Evolutionary conservation across 2,329 filamentous ascomycete genomes (phyloP).

Genomic region (Thielaviopsis punctulata): DNA sequence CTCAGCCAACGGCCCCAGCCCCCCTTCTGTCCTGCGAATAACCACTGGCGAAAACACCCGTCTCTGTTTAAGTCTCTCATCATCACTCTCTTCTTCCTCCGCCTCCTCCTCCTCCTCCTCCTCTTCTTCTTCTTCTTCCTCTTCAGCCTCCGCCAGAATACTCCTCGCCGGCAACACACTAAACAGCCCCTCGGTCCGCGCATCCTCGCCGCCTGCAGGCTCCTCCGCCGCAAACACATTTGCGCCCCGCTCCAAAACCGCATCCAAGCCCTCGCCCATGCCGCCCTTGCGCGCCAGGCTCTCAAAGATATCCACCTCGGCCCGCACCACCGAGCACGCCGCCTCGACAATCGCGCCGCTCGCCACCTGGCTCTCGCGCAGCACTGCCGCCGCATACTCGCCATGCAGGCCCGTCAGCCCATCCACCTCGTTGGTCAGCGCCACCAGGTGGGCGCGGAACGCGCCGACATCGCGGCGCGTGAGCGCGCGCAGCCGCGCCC

Average conservation of each 20-base stretch:
- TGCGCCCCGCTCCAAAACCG: constrained; percentile 44
- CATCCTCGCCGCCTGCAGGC: constrained; percentile 18
- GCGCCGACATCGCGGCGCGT: constrained; percentile 41
- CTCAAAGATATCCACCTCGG: constrained; percentile 55
- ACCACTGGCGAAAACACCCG: constrained; percentile 43
- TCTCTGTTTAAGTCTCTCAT: constrained; percentile 35
- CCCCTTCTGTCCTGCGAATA: constrained; percentile 6
- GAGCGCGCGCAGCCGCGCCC: constrained; percentile 42
- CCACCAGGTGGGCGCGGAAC: constrained; percentile 45
- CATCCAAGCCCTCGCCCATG: constrained; percentile 48
- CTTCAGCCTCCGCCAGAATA: constrained; percentile 35
- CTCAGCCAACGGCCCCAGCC: background rate
- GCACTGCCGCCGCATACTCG: constrained; percentile 39
- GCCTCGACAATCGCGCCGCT: constrained; percentile 45
- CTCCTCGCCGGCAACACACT: constrained; percentile 47
- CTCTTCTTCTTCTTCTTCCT: background rate
- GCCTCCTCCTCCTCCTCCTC: background rate
- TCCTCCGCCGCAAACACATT: constrained; percentile 39
- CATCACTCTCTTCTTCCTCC: constrained; percentile 13
- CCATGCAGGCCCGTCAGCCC: constrained; percentile 43
- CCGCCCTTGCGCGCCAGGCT: constrained; percentile 48
- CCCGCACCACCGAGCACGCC: constrained; percentile 46
- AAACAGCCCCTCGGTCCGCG: constrained; percentile 33
- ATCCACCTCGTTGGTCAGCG: constrained; percentile 44
- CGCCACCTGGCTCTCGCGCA: constrained; percentile 48